Conservation (phyloP, 140 eudicot genomes). For the Oenanthe javanica region DNA sequence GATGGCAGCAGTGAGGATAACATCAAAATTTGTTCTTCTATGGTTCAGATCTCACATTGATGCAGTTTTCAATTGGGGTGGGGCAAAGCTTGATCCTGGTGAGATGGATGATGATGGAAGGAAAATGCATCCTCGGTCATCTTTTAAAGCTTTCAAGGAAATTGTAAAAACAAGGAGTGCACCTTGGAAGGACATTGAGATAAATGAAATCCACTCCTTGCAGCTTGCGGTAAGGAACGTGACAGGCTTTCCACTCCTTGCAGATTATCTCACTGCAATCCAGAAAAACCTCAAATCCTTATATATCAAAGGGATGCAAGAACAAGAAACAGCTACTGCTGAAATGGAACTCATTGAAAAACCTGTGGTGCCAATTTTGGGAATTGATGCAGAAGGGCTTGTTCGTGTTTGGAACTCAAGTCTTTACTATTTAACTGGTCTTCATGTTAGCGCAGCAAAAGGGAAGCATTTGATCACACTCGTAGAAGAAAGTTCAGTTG, state of each 20-base stretch:
- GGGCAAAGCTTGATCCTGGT: background rate
- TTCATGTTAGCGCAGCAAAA: background rate
- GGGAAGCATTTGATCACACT: slow-evolving; percentile 1
- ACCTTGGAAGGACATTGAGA: background rate
- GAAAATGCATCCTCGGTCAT: background rate
- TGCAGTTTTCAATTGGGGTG: background rate
- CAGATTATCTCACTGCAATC: background rate
- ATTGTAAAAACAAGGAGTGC: background rate
- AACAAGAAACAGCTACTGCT: background rate
- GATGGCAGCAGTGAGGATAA: background rate
- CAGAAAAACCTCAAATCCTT: background rate
- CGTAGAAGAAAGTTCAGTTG: slow-evolving; percentile 5
- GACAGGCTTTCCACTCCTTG: background rate
- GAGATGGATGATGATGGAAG: background rate
- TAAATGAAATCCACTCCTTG: background rate
- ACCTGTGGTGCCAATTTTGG: background rate
- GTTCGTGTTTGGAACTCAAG: background rate
- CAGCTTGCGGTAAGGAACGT: background rate
- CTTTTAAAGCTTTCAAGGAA: background rate
- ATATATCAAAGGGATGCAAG: background rate
- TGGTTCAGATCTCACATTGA: background rate
- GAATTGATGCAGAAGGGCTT: background rate
- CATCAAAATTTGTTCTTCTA: background rate
- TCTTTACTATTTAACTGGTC: background rate
- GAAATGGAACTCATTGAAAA: background rate